Base-by-base conservation (phyloP, 75 land plant species). In the Chamaecyparis obtusa region DNA sequence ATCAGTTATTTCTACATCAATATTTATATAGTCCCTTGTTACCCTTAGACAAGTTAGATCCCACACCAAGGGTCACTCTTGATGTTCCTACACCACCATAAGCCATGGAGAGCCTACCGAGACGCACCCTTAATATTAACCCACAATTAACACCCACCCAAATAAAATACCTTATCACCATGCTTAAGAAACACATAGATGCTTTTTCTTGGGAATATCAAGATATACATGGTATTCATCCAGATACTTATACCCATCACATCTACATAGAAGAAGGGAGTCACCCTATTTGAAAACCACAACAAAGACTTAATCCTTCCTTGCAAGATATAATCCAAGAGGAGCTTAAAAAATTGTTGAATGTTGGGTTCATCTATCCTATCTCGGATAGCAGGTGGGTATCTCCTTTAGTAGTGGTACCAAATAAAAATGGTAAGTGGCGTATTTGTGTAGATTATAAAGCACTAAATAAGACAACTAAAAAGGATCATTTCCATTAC, bases 341-440 rank as follows among this genome's bases (percentile, higher is more conserved):
- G 30, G 83, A 88, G 16, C 32, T 88, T 8, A 36, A 88, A 30
- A 84, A 71, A 33, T 1, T 84, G 2, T 9, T 84, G 11, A 15
- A 84, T 6, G 33, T 0, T 6, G 2, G 83, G 5, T 88, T 86
- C 24, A 86, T 86, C 14, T 86, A 88, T 41, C 88, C 16, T 9
- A 78, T 86, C 0, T 30, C n/a, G 21, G 87, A 75, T 46, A 44
- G 30, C 0, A 39, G 86, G 54, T 88, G 82, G 88, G 57, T 88
- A 21, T 86, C 88, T 1, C 83, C 83, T 2, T 30, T 88, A 0
- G 57, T 86, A 2, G 8, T 86, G 14, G 88, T 88, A 6, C 89
- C 57, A 16, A 88, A 88, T 57, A 88, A 88, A 16, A 8, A n/a
- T 72, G 9, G 8, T 30, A 72, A 72, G 32, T 72, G n/a, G 76